phyloP scores from a whole-genome alignment of 768 basidiomycete genomes.

The Mycena floridula region DNA sequence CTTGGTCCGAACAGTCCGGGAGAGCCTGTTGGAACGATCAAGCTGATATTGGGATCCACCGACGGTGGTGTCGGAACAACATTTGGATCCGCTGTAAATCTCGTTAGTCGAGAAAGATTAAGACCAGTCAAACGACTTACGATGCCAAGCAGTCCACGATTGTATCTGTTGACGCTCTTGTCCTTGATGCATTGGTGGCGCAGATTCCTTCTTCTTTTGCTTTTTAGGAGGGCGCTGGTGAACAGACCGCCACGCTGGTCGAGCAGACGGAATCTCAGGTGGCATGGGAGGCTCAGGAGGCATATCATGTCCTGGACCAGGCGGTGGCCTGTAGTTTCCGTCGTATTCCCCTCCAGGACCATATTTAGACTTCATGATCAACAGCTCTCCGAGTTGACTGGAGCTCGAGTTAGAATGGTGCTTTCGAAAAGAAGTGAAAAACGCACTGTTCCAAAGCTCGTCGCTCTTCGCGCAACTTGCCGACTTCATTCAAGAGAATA shows the following conservation, averaged over 20 bases:
- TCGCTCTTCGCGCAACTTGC: slow-evolving; percentile 74
- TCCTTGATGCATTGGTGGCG: slow-evolving; percentile 24
- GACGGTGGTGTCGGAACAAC: slow-evolving; percentile 57
- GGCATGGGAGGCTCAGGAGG: slow-evolving; percentile 29
- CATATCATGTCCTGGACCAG: slow-evolving; percentile 37
- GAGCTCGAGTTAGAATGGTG: neutral
- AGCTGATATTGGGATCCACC: slow-evolving; percentile 55
- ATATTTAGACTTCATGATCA: slow-evolving; percentile 69
- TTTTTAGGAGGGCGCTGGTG: slow-evolving; percentile 28
- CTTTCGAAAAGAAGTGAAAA: slow-evolving; percentile 1
- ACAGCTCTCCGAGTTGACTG: slow-evolving; percentile 71
- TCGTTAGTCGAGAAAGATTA: neutral
- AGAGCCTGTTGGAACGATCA: slow-evolving; percentile 40
- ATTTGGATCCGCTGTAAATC: slow-evolving; percentile 47
- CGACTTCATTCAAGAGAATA: slow-evolving; percentile 78
- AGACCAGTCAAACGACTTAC: slow-evolving; percentile 33
- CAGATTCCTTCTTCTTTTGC: slow-evolving; percentile 40
- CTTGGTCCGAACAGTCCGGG: slow-evolving; percentile 78
- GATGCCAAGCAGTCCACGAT: slow-evolving; percentile 65
- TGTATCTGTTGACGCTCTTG: slow-evolving; percentile 32
- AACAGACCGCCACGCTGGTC: slow-evolving; percentile 62
- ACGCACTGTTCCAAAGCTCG: slow-evolving; percentile 75
- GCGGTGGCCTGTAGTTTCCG: slow-evolving; percentile 38
- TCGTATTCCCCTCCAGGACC: slow-evolving; percentile 85
- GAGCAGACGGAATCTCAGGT: slow-evolving; percentile 37